Conservation (phyloP, 345 rosid species). For the Eutrema heterophyllum region DNA sequence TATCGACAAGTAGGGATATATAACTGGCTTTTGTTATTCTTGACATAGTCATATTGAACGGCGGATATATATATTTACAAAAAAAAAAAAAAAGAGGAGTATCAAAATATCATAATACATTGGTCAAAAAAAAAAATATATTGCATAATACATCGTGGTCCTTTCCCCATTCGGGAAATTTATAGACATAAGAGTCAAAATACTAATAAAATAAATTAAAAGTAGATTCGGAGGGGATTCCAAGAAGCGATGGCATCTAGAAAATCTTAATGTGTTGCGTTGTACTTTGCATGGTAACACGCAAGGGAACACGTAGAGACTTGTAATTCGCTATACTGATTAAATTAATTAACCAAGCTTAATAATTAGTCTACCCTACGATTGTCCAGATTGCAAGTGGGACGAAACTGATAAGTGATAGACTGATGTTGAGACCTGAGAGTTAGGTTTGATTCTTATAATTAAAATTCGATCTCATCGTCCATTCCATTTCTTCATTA, state of each 20-base stretch:
- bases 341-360: background rate
- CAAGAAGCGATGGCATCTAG: constrained; percentile 19
- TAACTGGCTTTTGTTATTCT: background rate
- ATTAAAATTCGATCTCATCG: constrained; percentile 23
- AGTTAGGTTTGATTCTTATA: constrained; percentile 24
- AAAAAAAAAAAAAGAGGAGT: background rate
- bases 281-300: constrained; percentile 30
- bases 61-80: background rate
- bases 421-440: constrained; percentile 17
- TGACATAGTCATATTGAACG: background rate
- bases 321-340: constrained; percentile 12
- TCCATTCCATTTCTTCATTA: background rate
- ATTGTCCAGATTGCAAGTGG: constrained; percentile 11
- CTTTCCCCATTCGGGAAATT: background rate
- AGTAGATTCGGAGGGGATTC: constrained; percentile 23
- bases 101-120: background rate
- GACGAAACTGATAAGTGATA: constrained; percentile 23
- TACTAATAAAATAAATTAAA: background rate
- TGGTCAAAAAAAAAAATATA: too few species aligned
- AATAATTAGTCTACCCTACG: constrained; percentile 19
- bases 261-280: constrained; percentile 26
- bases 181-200: background rate
- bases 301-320: constrained; percentile 26
- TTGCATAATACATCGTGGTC: background rate
- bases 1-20: background rate